Evolutionary conservation across 2,329 filamentous ascomycete genomes (phyloP), one percentile per base, ranked within the genome.

Genomic region (Botryotinia convoluta): DNA sequence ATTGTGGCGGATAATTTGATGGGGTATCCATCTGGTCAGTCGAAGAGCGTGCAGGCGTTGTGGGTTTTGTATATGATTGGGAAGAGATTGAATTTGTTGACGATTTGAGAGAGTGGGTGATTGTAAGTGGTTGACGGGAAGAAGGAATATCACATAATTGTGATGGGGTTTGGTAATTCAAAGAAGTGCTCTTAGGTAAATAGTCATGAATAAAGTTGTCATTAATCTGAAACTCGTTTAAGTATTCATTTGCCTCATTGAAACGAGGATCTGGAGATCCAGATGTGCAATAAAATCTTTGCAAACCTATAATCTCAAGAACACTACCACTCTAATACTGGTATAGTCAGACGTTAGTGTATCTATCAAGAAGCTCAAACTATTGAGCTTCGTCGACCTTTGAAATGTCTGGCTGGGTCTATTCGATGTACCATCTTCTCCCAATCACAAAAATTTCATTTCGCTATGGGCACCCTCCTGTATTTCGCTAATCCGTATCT

Each of bases 61-160:
- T 45, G 62, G n/a, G 4, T 20, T 1, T 32, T 64, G 39, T 45
- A 45, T 45, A 64, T 64, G 39, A 45, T 45, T 64, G 62, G 62
- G 8, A 64, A 45, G n/a, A 64, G 39, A 22, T n/a, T 45, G 39
- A 64, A 14, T 44, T 64, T 64, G 39, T 64, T 64, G 62, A 32
- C 22, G 12, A 45, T 45, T 45, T 44, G 39, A 64, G 14, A 8
- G 12, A 26, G n/a, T n/a, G n/a, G n/a, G n/a, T n/a, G n/a, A n/a
- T n/a, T n/a, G 22, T 14, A 12, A 2, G 45, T 51, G 22, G 4
- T 51, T 51, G 10, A 26, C 4, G 22, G 22, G 45, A 51, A 51
- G 45, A 3, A 12, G 22, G 6, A 26, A 5, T 51, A 5, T 26
- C 4, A 5, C 4, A 26, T 51, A 3, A 12, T 51, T 51, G 45